Conservation (phyloP, 2,329 filamentous ascomycete genomes). For the Chaetomiaceae sp. region DNA sequence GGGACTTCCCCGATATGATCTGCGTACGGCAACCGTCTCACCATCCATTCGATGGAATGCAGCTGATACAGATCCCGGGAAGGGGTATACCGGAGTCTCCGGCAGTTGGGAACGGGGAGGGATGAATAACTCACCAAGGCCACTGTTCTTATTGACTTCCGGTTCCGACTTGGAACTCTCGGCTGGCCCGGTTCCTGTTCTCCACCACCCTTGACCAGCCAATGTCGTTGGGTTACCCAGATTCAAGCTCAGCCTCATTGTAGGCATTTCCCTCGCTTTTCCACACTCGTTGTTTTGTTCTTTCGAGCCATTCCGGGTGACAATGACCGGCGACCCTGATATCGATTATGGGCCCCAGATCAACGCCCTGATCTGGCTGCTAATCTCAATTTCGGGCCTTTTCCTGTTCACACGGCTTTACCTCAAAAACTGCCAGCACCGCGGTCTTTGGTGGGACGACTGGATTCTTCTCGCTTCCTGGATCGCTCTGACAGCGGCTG, state of each 20-base stretch:
- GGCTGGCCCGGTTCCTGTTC: not conserved
- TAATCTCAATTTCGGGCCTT: slow-evolving; percentile 18
- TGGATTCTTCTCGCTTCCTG: slow-evolving; percentile 20
- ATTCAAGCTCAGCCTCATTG: not conserved
- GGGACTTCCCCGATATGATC: not conserved
- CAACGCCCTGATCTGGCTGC: slow-evolving; percentile 19
- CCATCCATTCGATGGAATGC: not conserved
- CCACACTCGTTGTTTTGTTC: not conserved
- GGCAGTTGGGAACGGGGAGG: not conserved
- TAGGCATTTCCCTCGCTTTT: not conserved
- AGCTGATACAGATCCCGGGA: not conserved
- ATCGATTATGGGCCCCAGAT: slow-evolving; percentile 19
- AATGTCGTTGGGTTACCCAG: not conserved
- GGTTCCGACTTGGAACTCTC: not conserved
- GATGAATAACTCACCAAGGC: not conserved
- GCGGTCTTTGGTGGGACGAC: slow-evolving; percentile 26
- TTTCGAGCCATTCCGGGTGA: not conserved
- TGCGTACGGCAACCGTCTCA: not conserved
- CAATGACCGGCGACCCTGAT: not conserved
- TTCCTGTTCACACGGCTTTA: slow-evolving; percentile 22
- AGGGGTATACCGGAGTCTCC: not conserved
- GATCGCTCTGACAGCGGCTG: slow-evolving; percentile 9
- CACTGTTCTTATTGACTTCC: not conserved
- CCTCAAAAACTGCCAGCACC: slow-evolving; percentile 22
- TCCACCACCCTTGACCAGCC: not conserved